phyloP scores from a whole-genome alignment of 495 filamentous ascomycete genomes.

The Penicillium canariense region DNA sequence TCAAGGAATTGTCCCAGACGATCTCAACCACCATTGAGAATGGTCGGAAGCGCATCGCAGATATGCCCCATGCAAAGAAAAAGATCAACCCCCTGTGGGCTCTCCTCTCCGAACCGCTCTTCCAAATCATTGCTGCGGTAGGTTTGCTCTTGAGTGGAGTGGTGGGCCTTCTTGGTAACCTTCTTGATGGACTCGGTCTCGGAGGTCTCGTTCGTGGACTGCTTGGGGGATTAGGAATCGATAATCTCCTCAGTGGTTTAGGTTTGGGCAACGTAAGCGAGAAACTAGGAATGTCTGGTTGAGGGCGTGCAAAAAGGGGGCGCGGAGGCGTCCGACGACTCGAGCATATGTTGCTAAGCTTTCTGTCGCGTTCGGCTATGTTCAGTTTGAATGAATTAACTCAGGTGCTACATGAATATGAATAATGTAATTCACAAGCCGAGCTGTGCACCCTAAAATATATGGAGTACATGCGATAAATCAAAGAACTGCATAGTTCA shows the following conservation, averaged over 20 bases:
- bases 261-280: no score
- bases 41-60: slow-evolving; percentile 78
- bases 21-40: slow-evolving; percentile 77
- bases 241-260: slow-evolving; percentile 70
- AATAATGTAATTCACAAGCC: no score
- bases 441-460: no score
- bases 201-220: slow-evolving; percentile 77
- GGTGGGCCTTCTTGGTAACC: slow-evolving; percentile 72
- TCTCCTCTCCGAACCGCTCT: slow-evolving; percentile 72
- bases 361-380: no score
- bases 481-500: no score
- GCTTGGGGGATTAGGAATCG: slow-evolving; percentile 75
- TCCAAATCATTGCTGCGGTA: slow-evolving; percentile 89
- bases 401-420: no score
- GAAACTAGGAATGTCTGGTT: no score
- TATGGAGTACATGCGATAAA: no score
- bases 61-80: slow-evolving; percentile 94
- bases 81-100: slow-evolving; percentile 83
- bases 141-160: slow-evolving; percentile 82
- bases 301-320: no score
- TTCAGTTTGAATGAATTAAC: no score
- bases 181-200: slow-evolving; percentile 81
- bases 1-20: slow-evolving; percentile 69
- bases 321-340: no score
- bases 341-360: no score